Conservation (phyloP, 495 filamentous ascomycete genomes). For the Penicillium canariense region DNA sequence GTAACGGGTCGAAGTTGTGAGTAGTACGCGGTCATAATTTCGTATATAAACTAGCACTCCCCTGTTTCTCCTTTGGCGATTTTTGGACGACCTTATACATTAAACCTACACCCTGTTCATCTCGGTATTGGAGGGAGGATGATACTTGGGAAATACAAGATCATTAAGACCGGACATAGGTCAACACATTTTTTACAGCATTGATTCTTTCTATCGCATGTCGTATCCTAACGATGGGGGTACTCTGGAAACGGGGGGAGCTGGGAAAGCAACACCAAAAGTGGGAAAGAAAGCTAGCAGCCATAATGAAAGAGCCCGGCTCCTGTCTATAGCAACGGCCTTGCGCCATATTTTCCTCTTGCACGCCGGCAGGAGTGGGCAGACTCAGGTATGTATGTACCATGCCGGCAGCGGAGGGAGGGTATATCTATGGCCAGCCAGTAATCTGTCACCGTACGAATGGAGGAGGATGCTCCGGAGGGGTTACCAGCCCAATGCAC, state of each 20-base stretch:
- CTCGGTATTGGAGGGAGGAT: neutral
- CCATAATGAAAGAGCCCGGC: neutral
- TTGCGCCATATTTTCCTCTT: slow-evolving; percentile 2
- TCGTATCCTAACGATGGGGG: slow-evolving; percentile 6
- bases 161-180: neutral
- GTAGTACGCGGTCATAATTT: neutral
- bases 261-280: neutral
- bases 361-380: neutral
- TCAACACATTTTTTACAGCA: neutral
- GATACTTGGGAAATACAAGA: neutral
- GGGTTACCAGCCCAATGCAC: neutral
- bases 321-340: slow-evolving; percentile 22
- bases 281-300: neutral
- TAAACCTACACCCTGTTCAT: neutral
- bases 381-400: neutral
- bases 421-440: slow-evolving; percentile 14
- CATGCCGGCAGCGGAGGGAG: neutral
- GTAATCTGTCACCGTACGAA: slow-evolving; percentile 13
- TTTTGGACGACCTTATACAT: neutral
- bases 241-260: neutral
- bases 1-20: slow-evolving; percentile 37
- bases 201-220: slow-evolving; percentile 8
- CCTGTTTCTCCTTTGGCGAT: neutral
- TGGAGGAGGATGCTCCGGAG: neutral
- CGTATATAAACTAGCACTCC: slow-evolving; percentile 13